Evolutionary conservation across 169 alveolate species (phyloP).

Genomic region (Cytauxzoon felis): DNA sequence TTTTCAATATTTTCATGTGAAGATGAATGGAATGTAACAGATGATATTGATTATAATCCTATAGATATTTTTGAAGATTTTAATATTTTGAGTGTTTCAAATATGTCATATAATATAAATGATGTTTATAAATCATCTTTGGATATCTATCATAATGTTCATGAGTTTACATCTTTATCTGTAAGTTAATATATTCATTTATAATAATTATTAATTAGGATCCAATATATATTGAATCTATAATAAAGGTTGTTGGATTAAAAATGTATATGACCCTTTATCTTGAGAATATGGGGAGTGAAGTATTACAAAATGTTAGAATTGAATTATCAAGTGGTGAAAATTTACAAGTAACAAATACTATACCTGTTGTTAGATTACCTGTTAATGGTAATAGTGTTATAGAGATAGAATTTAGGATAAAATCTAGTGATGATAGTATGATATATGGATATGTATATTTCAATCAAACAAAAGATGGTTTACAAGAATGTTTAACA

Average conservation of each 20-base stretch:
- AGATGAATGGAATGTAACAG: not conserved
- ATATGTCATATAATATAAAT: not conserved
- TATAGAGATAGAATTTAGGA: conserved; percentile 76
- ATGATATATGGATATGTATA: conserved; percentile 89
- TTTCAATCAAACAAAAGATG: conserved; percentile 77
- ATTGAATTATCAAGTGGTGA: conserved; percentile 85
- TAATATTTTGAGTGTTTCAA: conserved; percentile 10
- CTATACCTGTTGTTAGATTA: conserved; percentile 79
- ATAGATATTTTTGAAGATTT: not conserved
- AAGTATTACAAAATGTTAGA: conserved; percentile 86
- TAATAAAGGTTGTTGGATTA: conserved; percentile 81
- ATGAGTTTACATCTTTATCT: conserved; percentile 52
- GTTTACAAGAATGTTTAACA: conserved; percentile 72
- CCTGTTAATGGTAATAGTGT: conserved; percentile 73
- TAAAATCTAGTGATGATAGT: conserved; percentile 83
- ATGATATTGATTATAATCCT: conserved; percentile 3
- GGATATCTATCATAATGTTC: conserved; percentile 5
- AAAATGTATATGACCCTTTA: conserved; percentile 84
- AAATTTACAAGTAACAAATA: conserved; percentile 75
- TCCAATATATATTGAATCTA: conserved; percentile 90
- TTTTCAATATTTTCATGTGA: conserved; percentile 8
- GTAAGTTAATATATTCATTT: conserved; percentile 5
- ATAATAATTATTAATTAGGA: conserved; percentile 61
- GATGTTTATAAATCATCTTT: conserved; percentile 1
- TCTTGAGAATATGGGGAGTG: conserved; percentile 81